These are phyloP conservation scores for Colletotrichum neosansevieriae DNA, from an alignment of 2,329 filamentous ascomycete genomes.

Conservation along the genomic window DNA sequence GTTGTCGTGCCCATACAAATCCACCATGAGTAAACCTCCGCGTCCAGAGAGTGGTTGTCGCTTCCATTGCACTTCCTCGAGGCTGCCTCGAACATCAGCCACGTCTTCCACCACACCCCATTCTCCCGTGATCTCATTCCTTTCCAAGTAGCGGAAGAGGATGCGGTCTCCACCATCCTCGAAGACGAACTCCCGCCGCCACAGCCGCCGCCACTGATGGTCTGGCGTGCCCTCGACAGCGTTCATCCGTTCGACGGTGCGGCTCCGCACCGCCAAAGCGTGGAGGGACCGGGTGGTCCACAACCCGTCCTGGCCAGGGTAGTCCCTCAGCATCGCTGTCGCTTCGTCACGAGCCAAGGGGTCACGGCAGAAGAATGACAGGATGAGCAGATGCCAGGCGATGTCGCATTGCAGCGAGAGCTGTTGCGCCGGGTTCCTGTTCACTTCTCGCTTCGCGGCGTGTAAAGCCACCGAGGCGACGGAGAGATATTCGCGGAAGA, in stretches of 20 bases:
- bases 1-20: constrained; percentile 5
- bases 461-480: constrained; percentile 47
- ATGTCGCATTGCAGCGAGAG: constrained; percentile 49
- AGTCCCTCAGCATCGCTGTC: constrained; percentile 47
- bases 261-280: constrained; percentile 45
- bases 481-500: constrained; percentile 50
- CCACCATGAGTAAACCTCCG: constrained; percentile 39
- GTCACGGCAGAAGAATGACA: constrained; percentile 49
- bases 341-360: constrained; percentile 49
- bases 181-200: constrained; percentile 50
- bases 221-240: constrained; percentile 44
- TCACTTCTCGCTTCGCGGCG: constrained; percentile 34
- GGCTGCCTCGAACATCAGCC: constrained; percentile 46
- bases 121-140: constrained; percentile 43
- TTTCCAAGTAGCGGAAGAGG: constrained; percentile 48
- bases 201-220: constrained; percentile 50
- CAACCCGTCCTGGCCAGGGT: constrained; percentile 50
- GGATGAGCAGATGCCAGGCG: constrained; percentile 43
- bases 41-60: constrained; percentile 50
- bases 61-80: constrained; percentile 50
- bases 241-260: constrained; percentile 46
- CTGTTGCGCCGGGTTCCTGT: constrained; percentile 43
- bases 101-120: constrained; percentile 56
- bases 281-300: constrained; percentile 48
- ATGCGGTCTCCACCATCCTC: constrained; percentile 50